Base-by-base conservation (phyloP, 2,329 filamentous ascomycete genomes). In the Calonectria crousiana region DNA sequence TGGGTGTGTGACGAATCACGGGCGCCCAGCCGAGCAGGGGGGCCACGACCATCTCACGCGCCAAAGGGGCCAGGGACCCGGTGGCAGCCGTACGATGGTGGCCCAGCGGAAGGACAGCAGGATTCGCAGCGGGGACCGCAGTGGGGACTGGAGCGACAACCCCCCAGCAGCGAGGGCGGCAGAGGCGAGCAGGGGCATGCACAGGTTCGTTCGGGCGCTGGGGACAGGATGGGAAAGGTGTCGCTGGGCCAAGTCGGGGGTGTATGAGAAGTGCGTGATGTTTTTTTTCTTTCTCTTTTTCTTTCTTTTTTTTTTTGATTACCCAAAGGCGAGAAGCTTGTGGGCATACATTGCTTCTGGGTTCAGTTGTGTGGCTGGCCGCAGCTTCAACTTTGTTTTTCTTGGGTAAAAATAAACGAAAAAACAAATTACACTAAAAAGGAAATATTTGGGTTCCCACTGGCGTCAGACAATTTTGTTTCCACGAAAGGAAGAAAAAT, bases 191-290 rank as follows among this genome's bases (percentile, higher is more conserved):
- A 76, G 56, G 67, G 56, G 58, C 20, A 44, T 26, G 51, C 14
- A 56, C 71, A 72, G 73, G 51, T 51, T 77, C 74, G 75, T 67
- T 73, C 75, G 75, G 74, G 67, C 73, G 69, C 75, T 77, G 74
- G 77, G 56, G 69, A 81, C 74, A 69, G 76, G 79, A 80, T 75
- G 71, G 79, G 79, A 72, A 80, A 77, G 75, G 79, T 47, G 76
- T 74, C 44, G 67, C 69, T 69, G 67, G 34, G 56, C 44, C 30
- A 16, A 49, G 71, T 66, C 58, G 58, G 67, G 66, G 71, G 71
- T 65, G 71, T 76, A 56, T 38, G 56, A 53, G 67, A 44, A 47
- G n/a, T 67, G 62, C 38, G 62, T 67, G 41, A 56, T 69, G 38
- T 32, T 30, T 74, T 62, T 64, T 65, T 69, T 67, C n/a, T 34